phyloP scores from a whole-genome alignment of 192 early-diverging fungal species.

The Diversispora eburnea region DNA sequence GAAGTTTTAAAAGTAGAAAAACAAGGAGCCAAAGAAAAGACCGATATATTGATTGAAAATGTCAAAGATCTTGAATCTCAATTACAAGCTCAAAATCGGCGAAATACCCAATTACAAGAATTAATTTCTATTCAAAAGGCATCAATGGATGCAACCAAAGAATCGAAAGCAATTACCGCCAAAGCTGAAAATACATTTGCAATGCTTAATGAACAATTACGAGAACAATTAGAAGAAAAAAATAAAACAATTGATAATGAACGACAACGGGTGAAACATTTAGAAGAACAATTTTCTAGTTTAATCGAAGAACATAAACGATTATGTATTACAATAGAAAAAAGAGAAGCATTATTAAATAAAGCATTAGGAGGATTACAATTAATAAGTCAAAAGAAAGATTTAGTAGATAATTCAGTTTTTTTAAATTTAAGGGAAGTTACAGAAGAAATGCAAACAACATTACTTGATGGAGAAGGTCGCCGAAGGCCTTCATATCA shows the following conservation, averaged over 20 bases:
- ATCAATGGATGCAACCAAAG: constrained; percentile 23
- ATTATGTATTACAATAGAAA: constrained; percentile 15
- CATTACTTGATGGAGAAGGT: background rate
- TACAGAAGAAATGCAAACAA: constrained; percentile 25
- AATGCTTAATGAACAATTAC: constrained; percentile 36
- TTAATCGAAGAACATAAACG: constrained; percentile 24
- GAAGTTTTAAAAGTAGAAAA: constrained; percentile 39
- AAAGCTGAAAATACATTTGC: constrained; percentile 34
- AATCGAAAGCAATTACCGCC: constrained; percentile 8
- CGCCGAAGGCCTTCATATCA: background rate
- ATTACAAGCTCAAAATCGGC: constrained; percentile 36
- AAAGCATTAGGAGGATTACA: constrained; percentile 17
- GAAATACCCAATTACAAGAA: constrained; percentile 36
- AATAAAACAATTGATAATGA: constrained; percentile 34
- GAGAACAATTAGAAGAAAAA: constrained; percentile 38
- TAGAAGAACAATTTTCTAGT: constrained; percentile 24
- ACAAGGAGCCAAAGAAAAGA: constrained; percentile 41
- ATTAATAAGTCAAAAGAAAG: constrained; percentile 26
- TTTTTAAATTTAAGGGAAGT: background rate
- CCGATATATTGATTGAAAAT: constrained; percentile 34
- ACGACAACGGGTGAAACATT: constrained; percentile 25
- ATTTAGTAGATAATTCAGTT: constrained; percentile 25
- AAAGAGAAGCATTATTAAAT: constrained; percentile 13
- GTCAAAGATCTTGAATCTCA: constrained; percentile 34
- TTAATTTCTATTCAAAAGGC: constrained; percentile 33